Conservation (phyloP, 2,329 filamentous ascomycete species). For the Neopestalotiopsis rosae region DNA sequence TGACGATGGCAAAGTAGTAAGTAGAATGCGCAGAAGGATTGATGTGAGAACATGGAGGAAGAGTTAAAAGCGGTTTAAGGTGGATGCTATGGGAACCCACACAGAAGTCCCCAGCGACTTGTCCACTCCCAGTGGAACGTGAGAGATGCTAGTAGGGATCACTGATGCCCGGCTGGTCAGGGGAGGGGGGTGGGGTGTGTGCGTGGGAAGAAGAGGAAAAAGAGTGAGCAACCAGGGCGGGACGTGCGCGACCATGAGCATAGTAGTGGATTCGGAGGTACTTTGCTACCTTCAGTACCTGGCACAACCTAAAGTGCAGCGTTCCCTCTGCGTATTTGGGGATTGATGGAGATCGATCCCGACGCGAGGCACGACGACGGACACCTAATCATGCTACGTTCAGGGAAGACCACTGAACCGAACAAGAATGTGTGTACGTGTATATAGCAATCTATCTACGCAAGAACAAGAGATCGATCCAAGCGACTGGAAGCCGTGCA, state of each 20-base stretch:
- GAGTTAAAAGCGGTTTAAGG: constrained; percentile 22
- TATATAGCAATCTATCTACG: no score
- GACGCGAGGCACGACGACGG: no score
- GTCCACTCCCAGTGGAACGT: constrained; percentile 13
- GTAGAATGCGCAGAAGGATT: constrained; percentile 9
- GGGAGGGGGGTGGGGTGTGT: not conserved
- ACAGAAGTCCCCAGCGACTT: constrained; percentile 4
- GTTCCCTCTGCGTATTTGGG: no score
- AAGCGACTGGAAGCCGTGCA: no score
- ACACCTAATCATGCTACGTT: no score
- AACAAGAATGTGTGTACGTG: no score
- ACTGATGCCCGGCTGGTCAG: not conserved
- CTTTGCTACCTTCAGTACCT: no score
- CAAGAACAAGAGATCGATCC: no score
- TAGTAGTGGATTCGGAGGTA: not conserved
- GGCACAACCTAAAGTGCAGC: no score
- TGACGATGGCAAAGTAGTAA: constrained; percentile 5
- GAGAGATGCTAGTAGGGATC: constrained; percentile 8
- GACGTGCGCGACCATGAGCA: not conserved
- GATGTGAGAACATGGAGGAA: constrained; percentile 12
- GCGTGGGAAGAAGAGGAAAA: not conserved
- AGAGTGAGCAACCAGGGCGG: not conserved
- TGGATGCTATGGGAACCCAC: constrained; percentile 11
- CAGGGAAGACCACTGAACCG: no score
- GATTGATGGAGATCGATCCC: no score